A percentile compares a stretch with the other conserved stretches of the same genome.
Conservation (phyloP, 495 filamentous ascomycete species). For the Annulohypoxylon maeteangense region DNA sequence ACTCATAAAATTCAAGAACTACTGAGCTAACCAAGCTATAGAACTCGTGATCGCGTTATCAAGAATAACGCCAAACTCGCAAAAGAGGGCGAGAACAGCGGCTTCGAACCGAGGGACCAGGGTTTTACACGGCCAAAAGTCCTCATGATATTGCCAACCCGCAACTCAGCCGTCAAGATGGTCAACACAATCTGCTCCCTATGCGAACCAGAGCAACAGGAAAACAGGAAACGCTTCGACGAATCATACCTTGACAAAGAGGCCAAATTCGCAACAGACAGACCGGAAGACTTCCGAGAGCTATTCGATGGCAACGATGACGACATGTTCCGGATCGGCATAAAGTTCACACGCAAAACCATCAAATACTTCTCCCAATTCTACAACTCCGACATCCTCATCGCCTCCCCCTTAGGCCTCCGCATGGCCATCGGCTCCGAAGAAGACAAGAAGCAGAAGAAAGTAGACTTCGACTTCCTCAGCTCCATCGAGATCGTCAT, state of each 20-base stretch:
- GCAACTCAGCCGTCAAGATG: constrained; percentile 81
- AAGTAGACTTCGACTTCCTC: constrained; percentile 89
- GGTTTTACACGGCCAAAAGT: constrained; percentile 96
- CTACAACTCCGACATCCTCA: constrained; percentile 94
- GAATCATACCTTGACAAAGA: constrained; percentile 77
- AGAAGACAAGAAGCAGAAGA: constrained; percentile 67
- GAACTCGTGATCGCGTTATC: constrained; percentile 87
- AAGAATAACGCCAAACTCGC: constrained; percentile 87
- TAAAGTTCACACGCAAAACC: constrained; percentile 96
- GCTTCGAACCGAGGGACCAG: constrained; percentile 88
- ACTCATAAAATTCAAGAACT: neutral
- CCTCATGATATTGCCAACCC: constrained; percentile 86
- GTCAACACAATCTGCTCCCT: constrained; percentile 78
- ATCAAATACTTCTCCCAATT: constrained; percentile 95
- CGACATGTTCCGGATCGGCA: constrained; percentile 90
- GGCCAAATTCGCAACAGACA: constrained; percentile 74
- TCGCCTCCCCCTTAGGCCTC: constrained; percentile 88
- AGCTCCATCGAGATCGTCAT: constrained; percentile 91
- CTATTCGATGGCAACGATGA: constrained; percentile 95
- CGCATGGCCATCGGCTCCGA: constrained; percentile 87
- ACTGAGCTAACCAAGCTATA: constrained; percentile 41
- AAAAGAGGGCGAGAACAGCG: constrained; percentile 62
- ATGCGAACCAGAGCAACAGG: constrained; percentile 86
- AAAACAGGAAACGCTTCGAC: constrained; percentile 92
- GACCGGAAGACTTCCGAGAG: constrained; percentile 87